These are phyloP conservation scores for Pterocarpus macrocarpus DNA, from an alignment of 306 rosid species.

Conservation along the genomic window DNA sequence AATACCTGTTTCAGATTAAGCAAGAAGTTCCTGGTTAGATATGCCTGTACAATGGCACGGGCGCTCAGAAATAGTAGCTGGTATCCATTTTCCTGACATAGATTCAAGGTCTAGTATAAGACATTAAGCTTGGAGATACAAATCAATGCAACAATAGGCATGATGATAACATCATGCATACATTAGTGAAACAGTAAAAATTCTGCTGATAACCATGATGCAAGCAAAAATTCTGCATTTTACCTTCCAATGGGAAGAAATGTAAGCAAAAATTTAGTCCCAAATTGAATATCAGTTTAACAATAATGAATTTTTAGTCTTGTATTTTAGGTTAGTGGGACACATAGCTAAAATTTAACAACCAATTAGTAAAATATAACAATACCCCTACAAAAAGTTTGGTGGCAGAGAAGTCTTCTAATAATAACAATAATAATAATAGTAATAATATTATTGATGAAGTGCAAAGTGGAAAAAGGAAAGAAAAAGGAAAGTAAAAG, in stretches of 20 bases:
- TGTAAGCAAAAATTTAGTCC: slow-evolving; percentile 16
- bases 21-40: slow-evolving; percentile 89
- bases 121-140: slow-evolving; percentile 35
- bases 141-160: slow-evolving; percentile 11
- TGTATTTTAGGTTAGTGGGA: neutral
- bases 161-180: slow-evolving; percentile 27
- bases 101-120: slow-evolving; percentile 38
- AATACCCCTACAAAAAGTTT: neutral
- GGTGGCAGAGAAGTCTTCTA: neutral
- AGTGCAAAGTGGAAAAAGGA: slow-evolving; percentile 13
- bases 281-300: neutral
- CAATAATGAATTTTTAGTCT: neutral
- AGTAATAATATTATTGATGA: neutral
- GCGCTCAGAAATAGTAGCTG: slow-evolving; percentile 98
- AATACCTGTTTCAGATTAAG: slow-evolving; percentile 83
- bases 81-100: slow-evolving; percentile 95
- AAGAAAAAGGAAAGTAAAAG: neutral
- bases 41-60: slow-evolving; percentile 98
- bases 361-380: neutral
- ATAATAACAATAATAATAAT: neutral
- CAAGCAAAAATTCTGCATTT: neutral
- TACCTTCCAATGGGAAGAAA: slow-evolving; percentile 29
- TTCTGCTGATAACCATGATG: slow-evolving; percentile 8
- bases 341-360: neutral
- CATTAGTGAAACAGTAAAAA: slow-evolving; percentile 34